phyloP scores from a whole-genome alignment of 2,329 filamentous ascomycete species.

The Phialocephala sp. region DNA sequence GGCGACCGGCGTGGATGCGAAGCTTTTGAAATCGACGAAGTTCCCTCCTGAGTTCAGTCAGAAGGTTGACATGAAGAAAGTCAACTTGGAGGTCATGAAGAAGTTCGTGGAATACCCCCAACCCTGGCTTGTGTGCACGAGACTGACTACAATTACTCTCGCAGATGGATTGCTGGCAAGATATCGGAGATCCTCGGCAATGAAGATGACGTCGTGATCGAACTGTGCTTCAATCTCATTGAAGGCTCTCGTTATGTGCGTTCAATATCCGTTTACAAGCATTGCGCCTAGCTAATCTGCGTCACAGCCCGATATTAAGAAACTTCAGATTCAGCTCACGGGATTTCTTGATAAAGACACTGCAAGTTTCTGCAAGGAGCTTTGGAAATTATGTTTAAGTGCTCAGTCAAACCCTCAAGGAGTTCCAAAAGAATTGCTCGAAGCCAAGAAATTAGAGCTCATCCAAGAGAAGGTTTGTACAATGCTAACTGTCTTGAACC shows the following conservation, averaged over 20 bases:
- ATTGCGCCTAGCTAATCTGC: conserved; percentile 37
- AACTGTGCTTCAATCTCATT: conserved; percentile 73
- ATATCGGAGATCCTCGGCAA: conserved; percentile 87
- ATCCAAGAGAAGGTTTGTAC: conserved; percentile 85
- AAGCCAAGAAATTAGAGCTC: conserved; percentile 94
- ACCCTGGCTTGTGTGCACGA: conserved; percentile 14
- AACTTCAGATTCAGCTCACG: conserved; percentile 90
- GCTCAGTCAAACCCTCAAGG: conserved; percentile 88
- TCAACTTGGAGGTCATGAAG: conserved; percentile 98
- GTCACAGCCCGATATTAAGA: conserved; percentile 88
- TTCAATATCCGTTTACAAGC: conserved; percentile 32
- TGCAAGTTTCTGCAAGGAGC: conserved; percentile 84
- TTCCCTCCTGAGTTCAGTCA: conserved; percentile 92
- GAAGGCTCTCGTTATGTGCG: conserved; percentile 80
- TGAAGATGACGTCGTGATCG: conserved; percentile 95
- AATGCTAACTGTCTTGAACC: background rate
- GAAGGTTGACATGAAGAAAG: conserved; percentile 97
- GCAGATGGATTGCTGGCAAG: conserved; percentile 89
- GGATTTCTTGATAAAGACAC: conserved; percentile 96
- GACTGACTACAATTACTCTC: conserved; percentile 27
- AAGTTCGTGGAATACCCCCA: conserved; percentile 64
- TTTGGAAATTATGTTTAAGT: conserved; percentile 91
- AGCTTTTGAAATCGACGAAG: conserved; percentile 88
- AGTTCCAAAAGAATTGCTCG: conserved; percentile 90
- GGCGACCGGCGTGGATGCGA: conserved; percentile 86